Evolutionary conservation across 164 flowering plant species (phyloP).

Genomic region (Umbellularia californica): DNA sequence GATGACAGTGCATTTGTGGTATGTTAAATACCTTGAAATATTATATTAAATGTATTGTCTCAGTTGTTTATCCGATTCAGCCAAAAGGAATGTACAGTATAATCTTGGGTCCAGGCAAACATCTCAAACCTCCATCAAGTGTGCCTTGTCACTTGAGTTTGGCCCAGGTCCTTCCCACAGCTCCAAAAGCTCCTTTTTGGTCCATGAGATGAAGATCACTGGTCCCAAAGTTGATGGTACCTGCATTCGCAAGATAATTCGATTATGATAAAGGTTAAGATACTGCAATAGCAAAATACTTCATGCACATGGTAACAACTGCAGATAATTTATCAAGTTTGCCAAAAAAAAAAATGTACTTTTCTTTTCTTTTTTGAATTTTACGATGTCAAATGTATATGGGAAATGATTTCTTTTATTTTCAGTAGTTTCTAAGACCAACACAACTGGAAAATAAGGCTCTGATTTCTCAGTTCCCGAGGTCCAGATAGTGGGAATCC

Average conservation of each 20-base stretch:
- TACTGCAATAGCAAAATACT: too few species aligned
- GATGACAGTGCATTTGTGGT: not conserved
- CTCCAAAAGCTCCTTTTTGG: constrained; percentile 61
- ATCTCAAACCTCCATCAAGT: constrained; percentile 43
- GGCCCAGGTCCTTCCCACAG: constrained; percentile 74
- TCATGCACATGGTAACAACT: too few species aligned
- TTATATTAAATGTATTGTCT: not conserved
- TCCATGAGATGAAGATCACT: constrained; percentile 64
- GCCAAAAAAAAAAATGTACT: too few species aligned
- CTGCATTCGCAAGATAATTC: constrained; percentile 25
- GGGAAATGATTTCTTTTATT: too few species aligned
- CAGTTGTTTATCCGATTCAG: not conserved
- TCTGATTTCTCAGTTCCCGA: too few species aligned
- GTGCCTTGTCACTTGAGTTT: constrained; percentile 45
- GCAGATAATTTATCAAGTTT: too few species aligned
- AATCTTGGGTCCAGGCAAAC: not conserved
- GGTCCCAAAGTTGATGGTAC: constrained; percentile 94
- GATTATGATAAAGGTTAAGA: not conserved
- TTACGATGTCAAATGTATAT: too few species aligned
- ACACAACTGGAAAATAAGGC: too few species aligned
- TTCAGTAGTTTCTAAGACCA: too few species aligned
- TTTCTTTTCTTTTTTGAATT: too few species aligned
- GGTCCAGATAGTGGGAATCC: too few species aligned
- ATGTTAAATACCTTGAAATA: not conserved
- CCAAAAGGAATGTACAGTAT: not conserved